A percentile compares a stretch with the other conserved stretches of the same genome.
These are phyloP conservation scores for Rosellinia necatrix DNA, from an alignment of 2,329 filamentous ascomycete species.

Conservation along the genomic window DNA sequence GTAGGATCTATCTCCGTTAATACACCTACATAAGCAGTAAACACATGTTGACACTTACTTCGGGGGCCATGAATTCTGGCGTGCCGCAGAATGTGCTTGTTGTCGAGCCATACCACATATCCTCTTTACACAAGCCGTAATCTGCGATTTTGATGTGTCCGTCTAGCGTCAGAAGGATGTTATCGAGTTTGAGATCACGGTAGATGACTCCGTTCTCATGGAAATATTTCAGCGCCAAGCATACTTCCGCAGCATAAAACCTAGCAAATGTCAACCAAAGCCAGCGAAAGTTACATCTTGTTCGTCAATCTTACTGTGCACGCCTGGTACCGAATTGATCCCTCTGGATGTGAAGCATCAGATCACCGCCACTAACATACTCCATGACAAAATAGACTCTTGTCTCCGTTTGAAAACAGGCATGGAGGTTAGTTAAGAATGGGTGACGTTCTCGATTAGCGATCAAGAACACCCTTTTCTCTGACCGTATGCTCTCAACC, in stretches of 20 bases:
- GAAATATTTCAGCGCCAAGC: slow-evolving; percentile 97
- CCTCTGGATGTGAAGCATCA: slow-evolving; percentile 98
- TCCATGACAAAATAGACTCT: slow-evolving; percentile 99
- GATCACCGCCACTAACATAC: slow-evolving; percentile 96
- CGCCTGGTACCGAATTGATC: slow-evolving; percentile 95
- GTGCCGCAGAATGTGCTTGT: slow-evolving; percentile 99
- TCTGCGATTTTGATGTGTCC: slow-evolving; percentile 99
- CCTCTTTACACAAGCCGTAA: slow-evolving; percentile 98
- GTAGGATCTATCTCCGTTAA: slow-evolving; percentile 67
- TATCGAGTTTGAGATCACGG: slow-evolving; percentile 89
- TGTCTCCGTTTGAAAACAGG: slow-evolving; percentile 98
- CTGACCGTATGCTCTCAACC: slow-evolving; percentile 95
- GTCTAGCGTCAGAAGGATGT: slow-evolving; percentile 92
- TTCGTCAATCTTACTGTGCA: slow-evolving; percentile 72
- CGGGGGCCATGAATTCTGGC: slow-evolving; percentile 99
- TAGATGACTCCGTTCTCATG: slow-evolving; percentile 99
- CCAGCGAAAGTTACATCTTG: not conserved
- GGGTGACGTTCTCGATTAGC: slow-evolving; percentile 97
- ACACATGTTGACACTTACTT: slow-evolving; percentile 61
- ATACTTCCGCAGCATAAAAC: slow-evolving; percentile 97
- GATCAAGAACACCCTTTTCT: slow-evolving; percentile 96
- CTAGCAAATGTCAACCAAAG: slow-evolving; percentile 48
- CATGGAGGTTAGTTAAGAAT: slow-evolving; percentile 92
- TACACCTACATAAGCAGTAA: not conserved
- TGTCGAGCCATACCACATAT: slow-evolving; percentile 98